Percentiles rank a stretch among this genome's conserved stretches.
Conservation (phyloP, 78 protist species). For the Protostelium mycophagum region DNA sequence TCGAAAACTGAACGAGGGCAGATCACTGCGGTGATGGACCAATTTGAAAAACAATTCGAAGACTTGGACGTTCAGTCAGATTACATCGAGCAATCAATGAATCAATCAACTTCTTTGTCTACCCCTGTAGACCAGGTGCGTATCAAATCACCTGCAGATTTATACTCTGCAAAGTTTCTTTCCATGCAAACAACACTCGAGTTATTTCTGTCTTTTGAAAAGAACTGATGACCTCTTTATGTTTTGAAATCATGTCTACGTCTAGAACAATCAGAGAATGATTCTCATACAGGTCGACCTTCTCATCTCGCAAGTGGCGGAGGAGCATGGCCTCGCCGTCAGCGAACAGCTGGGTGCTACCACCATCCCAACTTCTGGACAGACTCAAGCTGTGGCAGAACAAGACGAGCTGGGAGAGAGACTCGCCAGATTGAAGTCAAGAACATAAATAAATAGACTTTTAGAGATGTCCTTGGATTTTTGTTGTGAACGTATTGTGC, state of each 20-base stretch:
- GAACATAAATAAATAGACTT: no score
- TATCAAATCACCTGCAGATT: not conserved
- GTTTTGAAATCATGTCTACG: not conserved
- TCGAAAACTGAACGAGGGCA: not conserved
- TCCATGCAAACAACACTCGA: no score
- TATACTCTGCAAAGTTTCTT: not conserved
- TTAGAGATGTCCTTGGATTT: no score
- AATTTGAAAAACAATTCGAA: conserved; percentile 93
- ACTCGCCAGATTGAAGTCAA: not conserved
- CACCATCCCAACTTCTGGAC: not conserved
- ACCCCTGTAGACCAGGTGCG: conserved; percentile 85
- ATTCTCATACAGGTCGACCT: conserved; percentile 46
- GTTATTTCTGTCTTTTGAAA: no score
- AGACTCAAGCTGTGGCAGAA: not conserved
- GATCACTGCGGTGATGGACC: conserved; percentile 87
- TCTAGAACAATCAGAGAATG: not conserved
- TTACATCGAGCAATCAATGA: conserved; percentile 86
- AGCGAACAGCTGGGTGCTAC: conserved; percentile 53
- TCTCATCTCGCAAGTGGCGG: conserved; percentile 87
- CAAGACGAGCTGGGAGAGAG: conserved; percentile 2
- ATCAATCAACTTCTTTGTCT: conserved; percentile 66
- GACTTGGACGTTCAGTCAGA: conserved; percentile 84
- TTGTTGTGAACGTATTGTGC: no score
- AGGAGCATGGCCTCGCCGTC: conserved; percentile 82
- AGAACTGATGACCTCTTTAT: no score